Evolutionary conservation across 768 basidiomycete genomes (phyloP), one percentile per base, ranked within the genome.

Genomic region (Symmetrospora coprosmae): DNA sequence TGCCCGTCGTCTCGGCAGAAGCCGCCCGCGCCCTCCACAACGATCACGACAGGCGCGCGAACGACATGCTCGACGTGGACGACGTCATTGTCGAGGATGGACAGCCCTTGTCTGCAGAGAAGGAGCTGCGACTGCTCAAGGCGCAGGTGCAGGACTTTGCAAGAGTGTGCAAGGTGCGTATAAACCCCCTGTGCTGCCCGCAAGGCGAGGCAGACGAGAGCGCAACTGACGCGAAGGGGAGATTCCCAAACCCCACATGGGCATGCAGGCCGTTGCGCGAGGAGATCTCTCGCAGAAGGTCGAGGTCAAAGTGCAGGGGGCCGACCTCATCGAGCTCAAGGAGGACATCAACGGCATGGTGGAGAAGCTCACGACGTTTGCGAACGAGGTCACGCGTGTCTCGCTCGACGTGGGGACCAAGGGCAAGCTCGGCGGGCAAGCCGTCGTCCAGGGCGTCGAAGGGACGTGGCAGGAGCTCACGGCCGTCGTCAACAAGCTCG

Each of bases 61-160:
- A 47, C 19, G 45, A 47, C 27, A 31, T 47, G 4, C 45, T 48
- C 17, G 46, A 23, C 6, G 34, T 27, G 19, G 56, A 60, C 31
- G 56, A 59, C 31, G 46, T 33, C n/a, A 48, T 50, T 33, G 41
- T n/a, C 19, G 48, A 33, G 25, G 47, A 61, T 34, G 27, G 60
- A 14, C 55, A 27, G 21, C 60, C 31, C 3, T 41, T 61, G 9
- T 52, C 65, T 11, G 48, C 51, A 4, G 55, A 58, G 13, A 81
- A 86, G 71, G 86, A 89, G 73, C 77, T 88, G 33, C 79, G 78
- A 65, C 72, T 87, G 34, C 78, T 89, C 61, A 86, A 86, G 71
- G 84, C 85, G 21, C 87, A 88, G 73, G 85, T 88, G 0, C 83
- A 86, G 74, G 77, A 86, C 66, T 83, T 86, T 45, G 84, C 84